Conservation (phyloP, 2,329 filamentous ascomycete species). For the Alternaria hordeiaustralica region DNA sequence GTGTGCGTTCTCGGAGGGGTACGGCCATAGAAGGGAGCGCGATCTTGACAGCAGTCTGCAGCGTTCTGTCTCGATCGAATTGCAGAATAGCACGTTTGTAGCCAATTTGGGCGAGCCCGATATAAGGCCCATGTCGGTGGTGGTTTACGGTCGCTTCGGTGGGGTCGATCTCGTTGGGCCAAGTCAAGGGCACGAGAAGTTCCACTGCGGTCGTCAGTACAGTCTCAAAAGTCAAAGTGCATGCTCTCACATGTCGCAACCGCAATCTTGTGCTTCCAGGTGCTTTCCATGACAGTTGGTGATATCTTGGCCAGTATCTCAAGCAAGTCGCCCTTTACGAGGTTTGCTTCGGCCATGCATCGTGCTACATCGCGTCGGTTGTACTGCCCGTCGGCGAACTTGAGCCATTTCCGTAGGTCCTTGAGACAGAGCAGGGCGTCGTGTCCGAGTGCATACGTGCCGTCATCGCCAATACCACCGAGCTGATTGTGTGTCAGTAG, state of each 20-base stretch:
- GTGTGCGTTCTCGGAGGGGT: constrained; percentile 74
- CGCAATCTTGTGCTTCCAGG: constrained; percentile 77
- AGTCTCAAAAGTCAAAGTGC: rapidly evolving
- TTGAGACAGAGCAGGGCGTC: constrained; percentile 90
- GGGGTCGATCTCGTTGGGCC: constrained; percentile 83
- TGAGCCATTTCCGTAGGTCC: constrained; percentile 94
- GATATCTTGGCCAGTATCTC: constrained; percentile 83
- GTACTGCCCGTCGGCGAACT: constrained; percentile 89
- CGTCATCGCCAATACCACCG: constrained; percentile 82
- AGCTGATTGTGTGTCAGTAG: constrained; percentile 63
- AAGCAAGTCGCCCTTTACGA: constrained; percentile 88
- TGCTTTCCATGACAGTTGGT: constrained; percentile 73
- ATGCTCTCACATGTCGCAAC: constrained; percentile 70
- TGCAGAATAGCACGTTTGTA: constrained; percentile 92
- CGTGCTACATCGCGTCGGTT: constrained; percentile 94
- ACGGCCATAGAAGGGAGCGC: constrained; percentile 86
- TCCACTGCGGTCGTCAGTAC: constrained; percentile 64
- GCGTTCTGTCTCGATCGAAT: constrained; percentile 75
- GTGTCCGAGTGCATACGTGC: constrained; percentile 87
- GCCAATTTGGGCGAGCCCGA: constrained; percentile 83
- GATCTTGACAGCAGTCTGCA: constrained; percentile 80
- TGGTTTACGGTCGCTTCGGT: constrained; percentile 90
- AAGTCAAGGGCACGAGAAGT: constrained; percentile 88
- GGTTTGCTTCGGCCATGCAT: constrained; percentile 87
- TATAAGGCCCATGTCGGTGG: constrained; percentile 86